Evolutionary conservation across 2,329 filamentous ascomycete genomes (phyloP), one percentile per base, ranked within the genome.

Genomic region (Clarireedia paspali): DNA sequence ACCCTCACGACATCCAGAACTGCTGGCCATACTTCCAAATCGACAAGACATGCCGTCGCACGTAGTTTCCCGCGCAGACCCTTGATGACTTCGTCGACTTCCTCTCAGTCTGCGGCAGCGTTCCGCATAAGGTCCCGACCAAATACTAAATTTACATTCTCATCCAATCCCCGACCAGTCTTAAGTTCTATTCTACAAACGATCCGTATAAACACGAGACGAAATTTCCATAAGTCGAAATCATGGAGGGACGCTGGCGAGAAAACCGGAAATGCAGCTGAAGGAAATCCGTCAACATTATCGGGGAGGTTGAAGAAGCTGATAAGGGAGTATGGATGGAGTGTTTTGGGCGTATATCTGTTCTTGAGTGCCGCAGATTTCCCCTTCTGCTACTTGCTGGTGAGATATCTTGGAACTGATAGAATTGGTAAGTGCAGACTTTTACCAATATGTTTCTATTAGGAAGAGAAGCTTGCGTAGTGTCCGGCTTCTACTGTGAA

Each of bases 321-420:
- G 47, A 91, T 87, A 2, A 84, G 86, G 61, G 92, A 97, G 71
- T 99, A 99, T 71, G 94, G 94, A 42, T 97, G 91, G 90, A 81
- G 88, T 3, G 91, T 91, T 1, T 72, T 96, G 5, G 92, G 91
- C n/a, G 89, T 99, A 14, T 99, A 99, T 71, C 72, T 96, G 10
- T 78, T 77, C 1, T 74, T 99, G 54, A 91, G 88, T 44, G 87
- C 88, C 39, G 74, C 96, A 51, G 94, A 99, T 73, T 95, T 97
- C 62, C 94, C 94, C 0, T 89, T 97, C 69, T 97, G 92, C 74
- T 99, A 96, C 74, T 73, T 95, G 54, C 83, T 94, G 9, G 94
- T 99, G 47, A 82, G 86, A 56, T 75, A 84, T 52, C 79, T 96
- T 2, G 94, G 94, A 15, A 88, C 89, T 0, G 94, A 99, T 26